Evolutionary conservation across 257 asterid genomes (phyloP).

Genomic region (Nyctanthes arbortristis): DNA sequence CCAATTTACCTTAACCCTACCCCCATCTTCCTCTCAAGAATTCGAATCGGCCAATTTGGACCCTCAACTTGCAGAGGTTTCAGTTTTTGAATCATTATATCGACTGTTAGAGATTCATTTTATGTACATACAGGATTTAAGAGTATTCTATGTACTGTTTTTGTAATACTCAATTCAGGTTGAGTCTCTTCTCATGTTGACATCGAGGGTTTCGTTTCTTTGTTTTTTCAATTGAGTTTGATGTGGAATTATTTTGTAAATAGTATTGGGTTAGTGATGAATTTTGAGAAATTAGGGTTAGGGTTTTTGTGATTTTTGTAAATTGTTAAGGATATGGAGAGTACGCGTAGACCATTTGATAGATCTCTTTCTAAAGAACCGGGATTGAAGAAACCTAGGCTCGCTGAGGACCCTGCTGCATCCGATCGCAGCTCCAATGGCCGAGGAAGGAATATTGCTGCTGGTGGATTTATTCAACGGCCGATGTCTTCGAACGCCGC

Average conservation of each 20-base stretch:
- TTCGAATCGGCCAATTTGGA: neutral
- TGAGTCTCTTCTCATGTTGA: neutral
- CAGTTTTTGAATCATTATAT: conserved; percentile 10
- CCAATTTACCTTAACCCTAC: neutral
- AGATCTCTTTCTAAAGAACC: conserved; percentile 72
- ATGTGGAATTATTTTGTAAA: conserved; percentile 23
- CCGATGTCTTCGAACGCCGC: conserved; percentile 40
- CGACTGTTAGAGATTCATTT: conserved; percentile 13
- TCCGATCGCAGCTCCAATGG: conserved; percentile 66
- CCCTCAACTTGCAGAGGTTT: neutral
- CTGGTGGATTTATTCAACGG: conserved; percentile 47
- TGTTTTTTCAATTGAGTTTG: neutral
- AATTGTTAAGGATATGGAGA: conserved; percentile 67
- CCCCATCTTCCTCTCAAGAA: neutral
- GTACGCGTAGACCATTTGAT: conserved; percentile 76
- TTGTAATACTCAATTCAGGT: neutral
- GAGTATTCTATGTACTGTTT: conserved; percentile 11
- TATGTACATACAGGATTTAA: no score
- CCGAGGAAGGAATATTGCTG: conserved; percentile 12
- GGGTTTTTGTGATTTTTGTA: conserved; percentile 35
- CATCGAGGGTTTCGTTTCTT: neutral
- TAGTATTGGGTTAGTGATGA: conserved; percentile 24
- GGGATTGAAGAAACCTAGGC: conserved; percentile 82
- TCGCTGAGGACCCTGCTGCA: conserved; percentile 48
- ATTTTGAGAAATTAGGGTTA: conserved; percentile 18